Conservation (phyloP, 2,329 filamentous ascomycete species). For the Niveomyces coronatus region DNA sequence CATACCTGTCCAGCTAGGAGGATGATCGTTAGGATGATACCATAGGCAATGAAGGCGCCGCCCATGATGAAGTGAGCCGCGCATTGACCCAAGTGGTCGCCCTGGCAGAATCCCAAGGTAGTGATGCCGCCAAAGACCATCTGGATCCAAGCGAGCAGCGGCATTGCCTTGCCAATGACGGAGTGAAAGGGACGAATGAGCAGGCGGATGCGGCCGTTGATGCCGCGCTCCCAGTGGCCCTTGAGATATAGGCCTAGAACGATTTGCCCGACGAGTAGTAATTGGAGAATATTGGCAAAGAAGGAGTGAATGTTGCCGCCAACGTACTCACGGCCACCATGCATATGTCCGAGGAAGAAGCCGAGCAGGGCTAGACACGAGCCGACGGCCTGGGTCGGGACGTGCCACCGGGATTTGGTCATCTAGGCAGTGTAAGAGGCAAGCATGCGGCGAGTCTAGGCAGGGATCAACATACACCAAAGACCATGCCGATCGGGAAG, state of each 20-base stretch:
- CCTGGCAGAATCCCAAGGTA: slow-evolving; percentile 82
- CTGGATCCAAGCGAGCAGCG: slow-evolving; percentile 79
- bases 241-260: slow-evolving; percentile 77
- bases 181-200: slow-evolving; percentile 65
- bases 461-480: slow-evolving; percentile 51
- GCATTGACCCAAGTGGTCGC: slow-evolving; percentile 85
- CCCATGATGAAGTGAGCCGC: slow-evolving; percentile 98
- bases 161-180: slow-evolving; percentile 77
- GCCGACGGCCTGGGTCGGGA: slow-evolving; percentile 71
- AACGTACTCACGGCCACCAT: slow-evolving; percentile 79
- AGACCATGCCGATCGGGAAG: slow-evolving; percentile 90
- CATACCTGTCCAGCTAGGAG: slow-evolving; percentile 82
- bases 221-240: slow-evolving; percentile 76
- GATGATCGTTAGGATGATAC: slow-evolving; percentile 74
- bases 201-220: slow-evolving; percentile 67
- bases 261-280: slow-evolving; percentile 68
- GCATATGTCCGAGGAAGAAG: slow-evolving; percentile 84
- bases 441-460: neutral
- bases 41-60: slow-evolving; percentile 89
- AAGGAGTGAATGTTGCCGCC: slow-evolving; percentile 64
- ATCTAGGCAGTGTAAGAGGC: slow-evolving; percentile 44
- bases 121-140: slow-evolving; percentile 96
- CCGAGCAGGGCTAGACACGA: slow-evolving; percentile 68
- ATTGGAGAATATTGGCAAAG: slow-evolving; percentile 72
- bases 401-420: slow-evolving; percentile 84